phyloP scores from a whole-genome alignment of 768 basidiomycete species.

The Amylocystis lapponica region DNA sequence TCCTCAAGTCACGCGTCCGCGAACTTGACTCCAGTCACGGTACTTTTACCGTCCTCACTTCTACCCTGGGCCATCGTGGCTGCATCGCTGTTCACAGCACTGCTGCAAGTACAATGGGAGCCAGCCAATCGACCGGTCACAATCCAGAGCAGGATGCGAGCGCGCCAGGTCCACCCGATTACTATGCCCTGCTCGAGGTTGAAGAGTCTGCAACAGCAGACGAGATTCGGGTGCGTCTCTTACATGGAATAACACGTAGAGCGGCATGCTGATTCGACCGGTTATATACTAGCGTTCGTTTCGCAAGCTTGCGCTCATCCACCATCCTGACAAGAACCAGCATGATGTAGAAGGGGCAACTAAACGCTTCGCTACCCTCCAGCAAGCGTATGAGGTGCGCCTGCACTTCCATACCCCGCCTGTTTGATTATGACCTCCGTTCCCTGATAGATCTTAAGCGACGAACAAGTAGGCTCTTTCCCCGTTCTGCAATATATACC shows the following conservation, averaged over 20 bases:
- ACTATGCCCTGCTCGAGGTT: conserved; percentile 78
- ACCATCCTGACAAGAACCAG: conserved; percentile 87
- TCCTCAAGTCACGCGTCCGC: too few species aligned
- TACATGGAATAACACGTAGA: not conserved
- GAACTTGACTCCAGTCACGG: too few species aligned
- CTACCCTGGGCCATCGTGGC: not conserved
- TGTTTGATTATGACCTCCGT: not conserved
- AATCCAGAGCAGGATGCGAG: conserved; percentile 16
- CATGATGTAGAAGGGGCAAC: conserved; percentile 83
- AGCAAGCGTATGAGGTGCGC: conserved; percentile 92
- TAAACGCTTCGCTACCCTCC: conserved; percentile 77
- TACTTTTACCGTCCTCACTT: too few species aligned
- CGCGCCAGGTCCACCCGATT: conserved; percentile 43
- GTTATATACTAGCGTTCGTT: conserved; percentile 61
- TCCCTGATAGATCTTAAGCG: conserved; percentile 47
- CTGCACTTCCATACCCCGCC: not conserved
- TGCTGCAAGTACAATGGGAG: not conserved
- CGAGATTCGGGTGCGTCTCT: conserved; percentile 72
- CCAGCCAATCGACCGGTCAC: conserved; percentile 46
- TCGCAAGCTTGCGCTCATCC: conserved; percentile 74
- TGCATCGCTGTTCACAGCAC: too few species aligned
- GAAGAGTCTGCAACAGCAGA: conserved; percentile 78
- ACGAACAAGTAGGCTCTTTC: conserved; percentile 71
- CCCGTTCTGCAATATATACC: not conserved
- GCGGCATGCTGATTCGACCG: not conserved